Evolutionary conservation across 192 early-diverging fungal genomes (phyloP).

Genomic region (Anaeromyces robustus): DNA sequence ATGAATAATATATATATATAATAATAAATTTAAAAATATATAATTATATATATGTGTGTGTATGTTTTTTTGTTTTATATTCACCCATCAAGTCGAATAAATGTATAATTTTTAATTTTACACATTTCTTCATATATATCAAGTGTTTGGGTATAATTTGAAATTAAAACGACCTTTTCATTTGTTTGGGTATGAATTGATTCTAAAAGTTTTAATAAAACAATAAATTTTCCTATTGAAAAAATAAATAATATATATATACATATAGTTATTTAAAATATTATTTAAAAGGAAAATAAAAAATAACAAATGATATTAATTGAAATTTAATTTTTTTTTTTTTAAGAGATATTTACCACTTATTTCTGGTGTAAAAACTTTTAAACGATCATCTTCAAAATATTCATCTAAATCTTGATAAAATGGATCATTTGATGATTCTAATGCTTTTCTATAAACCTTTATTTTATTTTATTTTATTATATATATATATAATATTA

Average conservation of each 20-base stretch:
- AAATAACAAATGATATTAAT: too few relatives aligned
- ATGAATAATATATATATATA: too few relatives aligned
- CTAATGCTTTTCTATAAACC: background rate
- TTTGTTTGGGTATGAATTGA: slow-evolving; percentile 2
- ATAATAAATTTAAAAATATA: background rate
- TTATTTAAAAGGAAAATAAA: too few relatives aligned
- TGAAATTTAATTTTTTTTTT: too few relatives aligned
- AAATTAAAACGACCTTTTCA: slow-evolving; percentile 48
- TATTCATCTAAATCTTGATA: background rate
- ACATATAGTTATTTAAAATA: too few relatives aligned
- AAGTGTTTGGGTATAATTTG: slow-evolving; percentile 45
- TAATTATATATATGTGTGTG: too few relatives aligned
- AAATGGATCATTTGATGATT: background rate
- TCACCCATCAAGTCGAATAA: slow-evolving; percentile 40
- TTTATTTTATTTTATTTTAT: background rate
- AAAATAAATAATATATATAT: too few relatives aligned
- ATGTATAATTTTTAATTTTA: slow-evolving; percentile 8
- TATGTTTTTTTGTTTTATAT: slow-evolving; percentile 15
- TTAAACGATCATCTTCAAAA: background rate
- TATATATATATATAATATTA: too few relatives aligned
- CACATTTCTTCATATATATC: slow-evolving; percentile 37
- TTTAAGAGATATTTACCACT: background rate
- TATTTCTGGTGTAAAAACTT: background rate
- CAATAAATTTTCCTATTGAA: background rate
- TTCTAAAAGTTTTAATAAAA: background rate